phyloP scores from a whole-genome alignment of 179 eudicot species.

The Beta lomatogona region DNA sequence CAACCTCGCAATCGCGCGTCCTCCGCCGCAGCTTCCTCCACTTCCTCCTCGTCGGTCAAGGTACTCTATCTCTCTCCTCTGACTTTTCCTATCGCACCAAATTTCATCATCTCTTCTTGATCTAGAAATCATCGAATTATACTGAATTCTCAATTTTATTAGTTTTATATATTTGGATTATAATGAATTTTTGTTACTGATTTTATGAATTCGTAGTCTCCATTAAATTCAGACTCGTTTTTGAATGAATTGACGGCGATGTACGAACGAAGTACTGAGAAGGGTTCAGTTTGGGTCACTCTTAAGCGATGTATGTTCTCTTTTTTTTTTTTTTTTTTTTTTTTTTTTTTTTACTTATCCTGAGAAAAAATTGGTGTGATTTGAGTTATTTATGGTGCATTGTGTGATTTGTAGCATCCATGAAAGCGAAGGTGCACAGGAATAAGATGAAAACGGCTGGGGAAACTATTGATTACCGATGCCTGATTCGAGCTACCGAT shows the following conservation, averaged over 20 bases:
- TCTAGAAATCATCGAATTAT: conserved; percentile 9
- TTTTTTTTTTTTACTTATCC: not conserved
- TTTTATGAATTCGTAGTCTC: conserved; percentile 33
- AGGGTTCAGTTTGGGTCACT: conserved; percentile 87
- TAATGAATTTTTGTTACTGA: not conserved
- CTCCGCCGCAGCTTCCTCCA: conserved; percentile 24
- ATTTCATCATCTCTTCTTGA: not conserved
- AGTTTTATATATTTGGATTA: not conserved
- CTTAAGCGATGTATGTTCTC: conserved; percentile 64
- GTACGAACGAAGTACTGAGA: conserved; percentile 75
- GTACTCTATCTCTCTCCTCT: conserved; percentile 20
- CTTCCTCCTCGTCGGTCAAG: conserved; percentile 30
- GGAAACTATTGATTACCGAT: conserved; percentile 57
- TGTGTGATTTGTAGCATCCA: conserved; percentile 51
- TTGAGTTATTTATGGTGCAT: conserved; percentile 12
- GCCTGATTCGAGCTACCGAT: conserved; percentile 86
- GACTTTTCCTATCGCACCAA: not conserved
- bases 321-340: not conserved
- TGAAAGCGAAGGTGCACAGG: conserved; percentile 59
- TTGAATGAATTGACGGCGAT: conserved; percentile 74
- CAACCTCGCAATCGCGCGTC: conserved; percentile 28
- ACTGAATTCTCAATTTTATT: not conserved
- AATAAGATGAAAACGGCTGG: conserved; percentile 65
- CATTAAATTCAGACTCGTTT: conserved; percentile 69
- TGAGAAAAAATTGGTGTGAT: not conserved